Base-by-base conservation (phyloP, 495 filamentous ascomycete species). In the Cetradonia linearis region DNA sequence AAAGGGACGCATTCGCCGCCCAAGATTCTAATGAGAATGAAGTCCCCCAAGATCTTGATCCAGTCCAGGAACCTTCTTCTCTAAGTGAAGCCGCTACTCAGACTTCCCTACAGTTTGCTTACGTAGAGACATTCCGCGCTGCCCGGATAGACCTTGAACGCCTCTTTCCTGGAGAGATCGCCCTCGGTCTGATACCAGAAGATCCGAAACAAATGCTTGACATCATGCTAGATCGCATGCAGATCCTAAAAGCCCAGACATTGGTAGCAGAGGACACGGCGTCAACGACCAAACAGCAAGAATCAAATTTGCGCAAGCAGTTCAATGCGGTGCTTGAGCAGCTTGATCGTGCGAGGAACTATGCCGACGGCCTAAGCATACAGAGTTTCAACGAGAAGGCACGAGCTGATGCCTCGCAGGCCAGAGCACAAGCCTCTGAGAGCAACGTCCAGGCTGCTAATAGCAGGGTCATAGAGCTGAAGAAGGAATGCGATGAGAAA, bases 91-190 rank as follows among this genome's bases (percentile, higher is more conserved):
- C 66, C 8, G 49, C 64, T 1, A 64, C 62, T 20, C 66, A 68
- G 56, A 57, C 58, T 38, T 54, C 46, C 25, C 28, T 63, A 14
- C 62, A 48, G 13, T 61, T 56, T 34, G 37, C 48, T 10, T 27
- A 63, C 13, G 31, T 38, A 14, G 64, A 64, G 8, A 60, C 47
- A 5, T 83, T 89, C 69, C 81, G 85, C n/a, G 64, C 77, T n/a
- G 84, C 86, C 4, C 80, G 85, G 5, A 73, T 89, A 1, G 78
- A 84, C 30, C 75, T 89, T 7, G 86, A 89, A 62, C 80, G 82
- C 64, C 71, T 84, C 2, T 75, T 83, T 0, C 86, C 86, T 0
- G 86, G 85, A 5, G 86, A 89, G 65, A 70, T 75, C 66, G 20
- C 81, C 62, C 37, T 75, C 73, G 55, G 73, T 59, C 37, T 77